A percentile compares a stretch with the other conserved stretches of the same genome.
phyloP scores from a whole-genome alignment of 1,139 yeast species.

The Candida dubliniensis region DNA sequence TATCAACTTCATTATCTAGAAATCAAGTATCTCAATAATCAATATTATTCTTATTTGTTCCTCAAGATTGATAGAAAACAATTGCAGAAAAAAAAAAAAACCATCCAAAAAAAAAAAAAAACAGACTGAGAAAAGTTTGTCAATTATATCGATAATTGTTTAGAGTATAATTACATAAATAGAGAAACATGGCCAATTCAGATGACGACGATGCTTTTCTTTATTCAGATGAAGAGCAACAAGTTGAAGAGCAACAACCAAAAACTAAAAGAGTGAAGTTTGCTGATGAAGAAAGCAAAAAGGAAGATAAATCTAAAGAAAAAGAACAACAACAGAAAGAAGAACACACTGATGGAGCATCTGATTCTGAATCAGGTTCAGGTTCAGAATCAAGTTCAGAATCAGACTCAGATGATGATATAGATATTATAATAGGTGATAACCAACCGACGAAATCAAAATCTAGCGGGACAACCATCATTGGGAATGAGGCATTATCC shows the following conservation, averaged over 20 bases:
- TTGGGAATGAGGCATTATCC: constrained; percentile 23
- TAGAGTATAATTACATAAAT: neutral
- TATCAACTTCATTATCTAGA: too few relatives aligned
- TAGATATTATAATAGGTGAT: constrained; percentile 35
- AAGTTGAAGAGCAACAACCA: constrained; percentile 16
- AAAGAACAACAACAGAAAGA: neutral
- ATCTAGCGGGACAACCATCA: constrained; percentile 20
- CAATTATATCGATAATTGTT: neutral
- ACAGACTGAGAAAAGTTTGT: neutral
- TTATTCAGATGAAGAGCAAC: constrained; percentile 60
- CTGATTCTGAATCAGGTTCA: neutral
- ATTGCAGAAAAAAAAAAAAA: neutral
- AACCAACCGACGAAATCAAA: constrained; percentile 24
- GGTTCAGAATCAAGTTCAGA: neutral
- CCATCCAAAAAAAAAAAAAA: neutral
- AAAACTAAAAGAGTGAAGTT: constrained; percentile 16
- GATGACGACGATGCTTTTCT: constrained; percentile 86
- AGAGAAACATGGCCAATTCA: constrained; percentile 23
- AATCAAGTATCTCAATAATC: too few relatives aligned
- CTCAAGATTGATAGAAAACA: neutral
- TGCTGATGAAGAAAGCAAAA: neutral
- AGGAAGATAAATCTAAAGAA: constrained; percentile 7
- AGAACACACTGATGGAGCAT: neutral
- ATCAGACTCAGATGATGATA: constrained; percentile 50
- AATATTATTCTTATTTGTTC: too few relatives aligned